Conservation (phyloP, 148 eudicot species). For the Polygonum maritimum region DNA sequence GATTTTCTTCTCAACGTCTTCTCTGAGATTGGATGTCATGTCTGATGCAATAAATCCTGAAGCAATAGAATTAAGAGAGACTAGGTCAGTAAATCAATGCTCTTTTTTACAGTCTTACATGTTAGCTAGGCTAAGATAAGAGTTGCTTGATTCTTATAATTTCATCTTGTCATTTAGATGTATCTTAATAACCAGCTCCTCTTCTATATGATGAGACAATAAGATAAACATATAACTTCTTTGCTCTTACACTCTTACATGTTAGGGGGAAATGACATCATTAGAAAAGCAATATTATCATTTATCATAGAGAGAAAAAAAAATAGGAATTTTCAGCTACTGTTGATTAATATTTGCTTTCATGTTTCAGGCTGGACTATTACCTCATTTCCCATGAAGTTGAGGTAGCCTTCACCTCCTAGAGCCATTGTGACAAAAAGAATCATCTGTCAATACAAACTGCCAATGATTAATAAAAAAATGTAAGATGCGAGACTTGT, state of each 20-base stretch:
- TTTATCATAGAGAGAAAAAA: background rate
- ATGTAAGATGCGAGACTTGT: background rate
- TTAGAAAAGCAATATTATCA: background rate
- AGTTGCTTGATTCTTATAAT: too few species aligned
- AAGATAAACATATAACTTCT: background rate
- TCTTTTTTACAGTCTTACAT: too few species aligned
- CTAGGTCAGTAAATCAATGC: too few species aligned
- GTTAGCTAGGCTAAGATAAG: too few species aligned
- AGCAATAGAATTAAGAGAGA: conserved; percentile 87
- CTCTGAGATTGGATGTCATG: conserved; percentile 88
- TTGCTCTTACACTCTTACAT: background rate
- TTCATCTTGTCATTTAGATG: background rate
- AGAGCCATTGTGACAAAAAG: conserved; percentile 94
- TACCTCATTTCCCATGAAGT: conserved; percentile 99
- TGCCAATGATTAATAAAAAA: conserved; percentile 25
- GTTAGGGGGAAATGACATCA: background rate
- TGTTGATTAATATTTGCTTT: background rate
- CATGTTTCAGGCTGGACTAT: background rate
- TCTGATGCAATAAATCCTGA: conserved; percentile 96
- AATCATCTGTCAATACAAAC: conserved; percentile 59
- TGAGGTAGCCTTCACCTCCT: conserved; percentile 98
- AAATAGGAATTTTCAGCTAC: background rate
- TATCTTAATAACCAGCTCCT: background rate
- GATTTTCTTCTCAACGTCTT: conserved; percentile 72
- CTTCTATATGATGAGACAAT: background rate